Conservation (phyloP, 768 basidiomycete genomes). For the Psilocybe cyanescens region DNA sequence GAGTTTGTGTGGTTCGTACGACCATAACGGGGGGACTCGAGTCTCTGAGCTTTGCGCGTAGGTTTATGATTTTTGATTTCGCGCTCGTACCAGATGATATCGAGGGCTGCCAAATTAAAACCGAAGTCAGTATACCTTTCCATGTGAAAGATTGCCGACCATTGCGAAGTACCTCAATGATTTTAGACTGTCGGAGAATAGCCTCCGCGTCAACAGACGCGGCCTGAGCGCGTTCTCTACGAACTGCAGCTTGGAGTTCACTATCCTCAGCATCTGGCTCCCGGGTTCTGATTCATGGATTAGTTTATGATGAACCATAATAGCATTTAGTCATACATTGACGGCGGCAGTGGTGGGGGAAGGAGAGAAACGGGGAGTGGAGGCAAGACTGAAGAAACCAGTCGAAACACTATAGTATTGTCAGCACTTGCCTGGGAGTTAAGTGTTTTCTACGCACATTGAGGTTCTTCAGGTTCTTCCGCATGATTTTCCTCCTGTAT, state of each 20-base stretch:
- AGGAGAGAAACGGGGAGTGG: conserved; percentile 44
- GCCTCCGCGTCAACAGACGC: conserved; percentile 42
- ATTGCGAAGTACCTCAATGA: not conserved
- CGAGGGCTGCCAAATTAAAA: not conserved
- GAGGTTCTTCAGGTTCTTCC: conserved; percentile 15
- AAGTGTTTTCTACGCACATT: conserved; percentile 16
- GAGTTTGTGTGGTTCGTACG: conserved; percentile 29
- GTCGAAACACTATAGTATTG: conserved; percentile 45
- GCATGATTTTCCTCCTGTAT: not conserved
- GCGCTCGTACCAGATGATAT: not conserved
- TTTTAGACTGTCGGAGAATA: conserved; percentile 19
- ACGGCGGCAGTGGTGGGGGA: conserved; percentile 43
- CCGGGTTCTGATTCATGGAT: conserved; percentile 36
- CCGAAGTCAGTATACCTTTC: not conserved
- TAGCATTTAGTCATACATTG: conserved; percentile 35
- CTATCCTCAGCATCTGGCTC: conserved; percentile 57
- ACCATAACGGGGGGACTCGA: conserved; percentile 32
- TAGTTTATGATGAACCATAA: not conserved
- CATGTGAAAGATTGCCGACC: not conserved
- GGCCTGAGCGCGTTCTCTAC: conserved; percentile 40
- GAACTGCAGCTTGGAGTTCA: conserved; percentile 42
- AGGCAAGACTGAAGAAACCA: conserved; percentile 44
- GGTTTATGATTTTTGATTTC: not conserved
- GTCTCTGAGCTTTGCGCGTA: conserved; percentile 1
- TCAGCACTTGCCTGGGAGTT: conserved; percentile 6